Percentiles rank a stretch among this genome's conserved stretches.
phyloP scores from a whole-genome alignment of 495 filamentous ascomycete genomes.

The Penicillium waksmanii region DNA sequence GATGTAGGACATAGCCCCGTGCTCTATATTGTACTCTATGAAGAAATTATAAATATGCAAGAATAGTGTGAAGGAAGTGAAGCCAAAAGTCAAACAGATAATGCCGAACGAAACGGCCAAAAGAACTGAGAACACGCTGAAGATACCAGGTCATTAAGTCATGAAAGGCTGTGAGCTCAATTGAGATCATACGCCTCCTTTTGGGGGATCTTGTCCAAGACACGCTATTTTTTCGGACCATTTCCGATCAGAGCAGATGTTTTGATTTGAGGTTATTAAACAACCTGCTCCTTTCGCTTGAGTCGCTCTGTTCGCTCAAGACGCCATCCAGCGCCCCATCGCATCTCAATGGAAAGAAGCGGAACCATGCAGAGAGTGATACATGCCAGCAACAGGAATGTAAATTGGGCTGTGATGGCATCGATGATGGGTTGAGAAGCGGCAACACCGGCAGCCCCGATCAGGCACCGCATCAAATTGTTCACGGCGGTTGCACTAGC shows the following conservation, averaged over 20 bases:
- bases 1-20: too few relatives aligned
- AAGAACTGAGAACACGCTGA: too few relatives aligned
- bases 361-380: conserved; percentile 42
- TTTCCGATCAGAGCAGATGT: background rate
- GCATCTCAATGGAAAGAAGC: conserved; percentile 42
- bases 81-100: too few relatives aligned
- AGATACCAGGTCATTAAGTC: background rate
- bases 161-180: background rate
- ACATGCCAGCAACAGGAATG: conserved; percentile 63
- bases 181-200: background rate
- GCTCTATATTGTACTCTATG: too few relatives aligned
- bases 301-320: conserved; percentile 32
- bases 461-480: conserved; percentile 68
- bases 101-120: too few relatives aligned
- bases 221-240: background rate
- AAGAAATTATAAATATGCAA: too few relatives aligned
- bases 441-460: conserved; percentile 69
- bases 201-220: background rate
- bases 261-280: background rate
- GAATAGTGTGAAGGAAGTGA: too few relatives aligned
- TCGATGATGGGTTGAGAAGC: conserved; percentile 65
- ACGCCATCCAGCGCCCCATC: conserved; percentile 51
- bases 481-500: conserved; percentile 72
- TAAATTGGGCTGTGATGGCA: conserved; percentile 59
- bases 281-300: conserved; percentile 15